Percentiles rank a stretch among this genome's conserved stretches.
These are phyloP conservation scores for Cotoneaster glaucophyllus DNA, from an alignment of 306 rosid genomes.

Conservation along the genomic window DNA sequence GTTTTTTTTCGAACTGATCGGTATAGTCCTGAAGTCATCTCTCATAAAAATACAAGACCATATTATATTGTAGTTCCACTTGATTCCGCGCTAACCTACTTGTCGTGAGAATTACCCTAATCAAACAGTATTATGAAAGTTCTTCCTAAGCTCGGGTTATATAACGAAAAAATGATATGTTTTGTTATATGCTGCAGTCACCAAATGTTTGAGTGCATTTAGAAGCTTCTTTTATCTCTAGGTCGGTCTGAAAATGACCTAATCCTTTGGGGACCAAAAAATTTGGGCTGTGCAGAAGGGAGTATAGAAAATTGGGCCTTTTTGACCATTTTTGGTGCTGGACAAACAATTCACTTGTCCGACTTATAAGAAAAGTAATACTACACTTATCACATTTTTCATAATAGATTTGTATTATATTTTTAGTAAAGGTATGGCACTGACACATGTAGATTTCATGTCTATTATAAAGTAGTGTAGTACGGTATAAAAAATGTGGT, in stretches of 20 bases:
- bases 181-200: not conserved
- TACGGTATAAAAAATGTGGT: too few species aligned
- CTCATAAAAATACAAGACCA: too few species aligned
- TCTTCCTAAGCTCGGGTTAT: not conserved
- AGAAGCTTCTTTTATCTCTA: not conserved
- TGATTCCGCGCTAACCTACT: too few species aligned
- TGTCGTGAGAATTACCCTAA: too few species aligned
- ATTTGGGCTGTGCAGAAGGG: not conserved
- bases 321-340: not conserved
- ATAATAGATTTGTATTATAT: too few species aligned
- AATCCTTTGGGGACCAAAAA: not conserved
- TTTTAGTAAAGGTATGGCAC: too few species aligned
- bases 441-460: rapidly evolving
- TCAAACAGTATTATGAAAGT: too few species aligned
- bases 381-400: too few species aligned
- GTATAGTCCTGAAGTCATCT: not conserved
- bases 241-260: not conserved
- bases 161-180: not conserved
- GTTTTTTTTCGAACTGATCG: too few species aligned
- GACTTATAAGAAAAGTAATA: not conserved
- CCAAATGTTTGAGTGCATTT: not conserved
- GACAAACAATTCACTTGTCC: not conserved
- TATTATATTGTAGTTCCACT: too few species aligned
- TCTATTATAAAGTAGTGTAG: too few species aligned
- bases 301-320: not conserved